These are phyloP conservation scores for Neostapfia colusana DNA, from an alignment of 176 grass and related monocot species.

Conservation along the genomic window DNA sequence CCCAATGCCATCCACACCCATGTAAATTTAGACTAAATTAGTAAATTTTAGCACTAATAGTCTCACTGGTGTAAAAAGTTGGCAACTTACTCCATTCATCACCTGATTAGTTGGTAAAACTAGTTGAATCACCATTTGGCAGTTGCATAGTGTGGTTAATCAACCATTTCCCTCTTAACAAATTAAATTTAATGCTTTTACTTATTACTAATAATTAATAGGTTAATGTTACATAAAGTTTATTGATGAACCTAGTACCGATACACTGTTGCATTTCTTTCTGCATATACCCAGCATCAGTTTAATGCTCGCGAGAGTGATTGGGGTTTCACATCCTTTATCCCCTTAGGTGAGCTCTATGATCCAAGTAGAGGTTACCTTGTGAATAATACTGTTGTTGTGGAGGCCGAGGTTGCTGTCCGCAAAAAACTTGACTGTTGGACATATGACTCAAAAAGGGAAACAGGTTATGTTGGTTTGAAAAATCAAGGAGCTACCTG, in stretches of 20 bases:
- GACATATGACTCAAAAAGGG: constrained; percentile 90
- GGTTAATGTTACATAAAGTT: neutral
- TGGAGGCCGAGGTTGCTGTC: constrained; percentile 82
- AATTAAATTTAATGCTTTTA: neutral
- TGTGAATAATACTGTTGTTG: constrained; percentile 74
- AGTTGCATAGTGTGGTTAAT: too few species aligned
- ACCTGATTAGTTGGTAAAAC: neutral
- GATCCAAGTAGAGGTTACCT: constrained; percentile 77
- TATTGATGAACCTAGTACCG: neutral
- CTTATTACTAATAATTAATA: neutral
- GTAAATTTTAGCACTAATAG: neutral
- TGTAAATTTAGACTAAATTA: neutral
- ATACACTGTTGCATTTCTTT: constrained; percentile 36
- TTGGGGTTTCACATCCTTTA: constrained; percentile 97
- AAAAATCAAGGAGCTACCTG: constrained; percentile 96
- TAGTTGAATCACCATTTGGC: neutral
- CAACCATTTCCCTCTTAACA: too few species aligned
- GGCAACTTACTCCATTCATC: neutral
- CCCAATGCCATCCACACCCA: neutral
- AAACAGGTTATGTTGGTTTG: constrained; percentile 88
- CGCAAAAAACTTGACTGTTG: constrained; percentile 77
- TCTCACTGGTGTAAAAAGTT: neutral
- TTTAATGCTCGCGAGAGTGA: constrained; percentile 92
- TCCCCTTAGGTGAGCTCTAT: constrained; percentile 83
- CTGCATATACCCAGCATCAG: constrained; percentile 79